These are phyloP conservation scores for Leishmania arabica DNA, from an alignment of 208 protist species.

Conservation along the genomic window DNA sequence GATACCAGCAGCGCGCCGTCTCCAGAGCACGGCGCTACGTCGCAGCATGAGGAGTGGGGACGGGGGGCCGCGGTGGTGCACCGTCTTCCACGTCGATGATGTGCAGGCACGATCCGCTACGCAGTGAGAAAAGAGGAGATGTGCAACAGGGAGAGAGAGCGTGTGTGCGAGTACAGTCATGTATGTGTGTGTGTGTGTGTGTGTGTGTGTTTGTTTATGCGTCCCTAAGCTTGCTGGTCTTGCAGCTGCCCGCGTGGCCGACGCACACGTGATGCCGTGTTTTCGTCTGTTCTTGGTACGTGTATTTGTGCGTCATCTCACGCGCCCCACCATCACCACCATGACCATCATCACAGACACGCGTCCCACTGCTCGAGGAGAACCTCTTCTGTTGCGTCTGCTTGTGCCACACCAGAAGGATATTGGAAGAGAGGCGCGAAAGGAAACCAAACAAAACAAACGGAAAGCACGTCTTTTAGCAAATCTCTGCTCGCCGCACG, in stretches of 20 bases:
- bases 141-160: not conserved
- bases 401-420: not conserved
- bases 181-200: not conserved
- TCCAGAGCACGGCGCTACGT: constrained; percentile 15
- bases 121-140: not conserved
- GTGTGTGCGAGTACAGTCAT: not conserved
- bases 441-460: constrained; percentile 6
- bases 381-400: no score
- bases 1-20: constrained; percentile 80
- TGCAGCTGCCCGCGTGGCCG: not conserved
- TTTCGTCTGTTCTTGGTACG: not conserved
- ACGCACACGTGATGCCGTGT: not conserved
- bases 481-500: not conserved
- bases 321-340: not conserved
- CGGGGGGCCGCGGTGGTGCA: not conserved
- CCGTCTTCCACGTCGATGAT: not conserved
- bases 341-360: not conserved
- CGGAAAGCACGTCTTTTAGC: not conserved
- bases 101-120: not conserved
- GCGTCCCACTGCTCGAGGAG: no score
- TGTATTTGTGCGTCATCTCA: not conserved
- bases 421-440: constrained; percentile 15
- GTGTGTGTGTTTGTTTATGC: not conserved
- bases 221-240: not conserved
- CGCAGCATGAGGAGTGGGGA: constrained; percentile 22